Evolutionary conservation across 768 basidiomycete genomes (phyloP), one percentile per base, ranked within the genome.

Genomic region (Trametes meyenii): DNA sequence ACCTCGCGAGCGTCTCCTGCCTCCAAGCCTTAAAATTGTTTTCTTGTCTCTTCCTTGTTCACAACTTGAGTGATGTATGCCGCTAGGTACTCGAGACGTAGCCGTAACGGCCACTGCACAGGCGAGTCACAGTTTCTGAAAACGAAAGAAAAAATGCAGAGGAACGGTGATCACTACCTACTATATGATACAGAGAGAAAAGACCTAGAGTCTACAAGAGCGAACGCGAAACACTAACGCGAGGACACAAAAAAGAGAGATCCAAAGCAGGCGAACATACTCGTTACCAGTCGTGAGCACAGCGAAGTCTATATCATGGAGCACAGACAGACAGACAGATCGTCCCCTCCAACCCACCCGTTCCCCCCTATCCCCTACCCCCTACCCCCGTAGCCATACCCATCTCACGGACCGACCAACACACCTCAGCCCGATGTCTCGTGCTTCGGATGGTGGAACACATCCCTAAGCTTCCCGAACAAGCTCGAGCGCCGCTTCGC

Each of bases 401-500:
- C 58, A 39, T 14, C 26, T 17, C 17, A 55, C 8, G 7, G n/a
- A n/a, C n/a, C n/a, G n/a, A n/a, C n/a, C n/a, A 40, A 38, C 14
- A 39, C 58, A 49, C 29, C 29, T 33, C 29, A 33, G 4, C 29
- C 35, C 52, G 58, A 46, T 10, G 50, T 23, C 63, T 57, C 59
- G 13, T 48, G 52, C 55, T 60, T 58, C 43, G 51, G 38, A 29
- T 57, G 55, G 49, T 50, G 39, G 66, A 75, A 74, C 24, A 71
- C 63, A 40, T 66, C 66, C 64, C 71, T 73, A 55, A 75, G 63
- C 69, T 70, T 72, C 42, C 70, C 72, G 56, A 75, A 73, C 60
- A 75, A 49, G 55, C 72, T 71, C 49, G 51, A 69, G 45, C 59
- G 61, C 40, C 73, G 69, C 67, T 72, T 72, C 66, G 64, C 66